Percentiles rank a stretch among this genome's conserved stretches.
phyloP scores from a whole-genome alignment of 805 yeast genomes.

The Cyberlindnera sargentensis region DNA sequence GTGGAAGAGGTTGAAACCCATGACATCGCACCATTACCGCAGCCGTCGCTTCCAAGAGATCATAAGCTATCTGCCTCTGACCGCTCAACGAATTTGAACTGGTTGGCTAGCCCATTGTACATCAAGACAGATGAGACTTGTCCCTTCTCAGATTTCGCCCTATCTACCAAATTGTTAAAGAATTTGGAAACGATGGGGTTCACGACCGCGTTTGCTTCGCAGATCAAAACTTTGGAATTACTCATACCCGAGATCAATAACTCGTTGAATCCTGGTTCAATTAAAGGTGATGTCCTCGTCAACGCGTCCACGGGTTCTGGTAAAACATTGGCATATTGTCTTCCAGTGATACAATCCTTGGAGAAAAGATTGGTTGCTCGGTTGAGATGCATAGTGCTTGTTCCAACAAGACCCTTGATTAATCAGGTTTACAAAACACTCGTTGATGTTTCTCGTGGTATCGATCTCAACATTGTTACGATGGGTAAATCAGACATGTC shows the following conservation, averaged over 20 bases:
- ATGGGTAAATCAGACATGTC: conserved; percentile 47
- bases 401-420: conserved; percentile 87
- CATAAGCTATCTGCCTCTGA: conserved; percentile 29
- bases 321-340: conserved; percentile 80
- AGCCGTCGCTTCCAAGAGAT: conserved; percentile 63
- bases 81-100: conserved; percentile 39
- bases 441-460: conserved; percentile 53
- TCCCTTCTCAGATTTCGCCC: conserved; percentile 41
- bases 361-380: conserved; percentile 59
- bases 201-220: conserved; percentile 68
- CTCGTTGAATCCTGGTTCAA: conserved; percentile 17
- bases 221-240: conserved; percentile 55
- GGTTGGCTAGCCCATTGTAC: conserved; percentile 63
- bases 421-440: conserved; percentile 72
- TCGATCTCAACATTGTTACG: conserved; percentile 56
- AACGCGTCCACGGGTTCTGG: conserved; percentile 97
- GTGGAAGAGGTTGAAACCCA: conserved; percentile 26
- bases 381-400: conserved; percentile 67
- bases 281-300: conserved; percentile 69
- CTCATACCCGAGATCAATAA: conserved; percentile 36
- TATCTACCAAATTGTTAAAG: conserved; percentile 35
- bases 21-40: conserved; percentile 73
- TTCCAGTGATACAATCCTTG: conserved; percentile 75
- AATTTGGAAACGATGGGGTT: conserved; percentile 44
- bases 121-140: conserved; percentile 39